Evolutionary conservation across 108 stramenopile species (phyloP).

Genomic region (Licmophora abbreviata): DNA sequence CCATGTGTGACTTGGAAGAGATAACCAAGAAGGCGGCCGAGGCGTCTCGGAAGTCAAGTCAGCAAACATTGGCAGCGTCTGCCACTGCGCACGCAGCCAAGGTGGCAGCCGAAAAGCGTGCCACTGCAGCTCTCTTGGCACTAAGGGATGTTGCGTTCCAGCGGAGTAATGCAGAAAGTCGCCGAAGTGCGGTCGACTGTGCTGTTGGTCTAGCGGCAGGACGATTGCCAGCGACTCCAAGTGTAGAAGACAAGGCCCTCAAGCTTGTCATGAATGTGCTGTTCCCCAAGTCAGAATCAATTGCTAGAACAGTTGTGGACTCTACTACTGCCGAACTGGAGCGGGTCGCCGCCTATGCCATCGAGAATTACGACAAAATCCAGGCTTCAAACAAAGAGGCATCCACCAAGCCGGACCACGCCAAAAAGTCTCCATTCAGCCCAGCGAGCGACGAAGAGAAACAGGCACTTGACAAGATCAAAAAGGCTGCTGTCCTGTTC

Average conservation of each 20-base stretch:
- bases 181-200: slow-evolving; percentile 45
- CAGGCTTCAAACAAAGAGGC: slow-evolving; percentile 35
- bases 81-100: slow-evolving; percentile 71
- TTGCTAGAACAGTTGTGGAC: slow-evolving; percentile 51
- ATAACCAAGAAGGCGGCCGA: slow-evolving; percentile 65
- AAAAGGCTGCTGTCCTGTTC: slow-evolving; percentile 62
- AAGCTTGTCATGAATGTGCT: slow-evolving; percentile 84
- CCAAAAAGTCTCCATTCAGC: slow-evolving; percentile 22
- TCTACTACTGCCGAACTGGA: slow-evolving; percentile 62
- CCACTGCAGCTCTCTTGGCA: slow-evolving; percentile 61
- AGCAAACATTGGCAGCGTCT: slow-evolving; percentile 62
- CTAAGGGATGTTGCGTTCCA: slow-evolving; percentile 77
- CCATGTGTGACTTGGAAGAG: slow-evolving; percentile 73
- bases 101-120: slow-evolving; percentile 79
- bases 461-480: slow-evolving; percentile 46
- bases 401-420: slow-evolving; percentile 24
- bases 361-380: slow-evolving; percentile 48
- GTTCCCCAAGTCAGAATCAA: slow-evolving; percentile 50
- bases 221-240: slow-evolving; percentile 47
- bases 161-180: slow-evolving; percentile 25
- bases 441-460: slow-evolving; percentile 70
- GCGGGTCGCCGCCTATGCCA: slow-evolving; percentile 31
- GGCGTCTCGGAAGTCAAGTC: slow-evolving; percentile 42
- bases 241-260: slow-evolving; percentile 73
- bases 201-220: slow-evolving; percentile 77